These are phyloP conservation scores for Naganishia randhawae DNA, from an alignment of 768 basidiomycete genomes.

Conservation along the genomic window DNA sequence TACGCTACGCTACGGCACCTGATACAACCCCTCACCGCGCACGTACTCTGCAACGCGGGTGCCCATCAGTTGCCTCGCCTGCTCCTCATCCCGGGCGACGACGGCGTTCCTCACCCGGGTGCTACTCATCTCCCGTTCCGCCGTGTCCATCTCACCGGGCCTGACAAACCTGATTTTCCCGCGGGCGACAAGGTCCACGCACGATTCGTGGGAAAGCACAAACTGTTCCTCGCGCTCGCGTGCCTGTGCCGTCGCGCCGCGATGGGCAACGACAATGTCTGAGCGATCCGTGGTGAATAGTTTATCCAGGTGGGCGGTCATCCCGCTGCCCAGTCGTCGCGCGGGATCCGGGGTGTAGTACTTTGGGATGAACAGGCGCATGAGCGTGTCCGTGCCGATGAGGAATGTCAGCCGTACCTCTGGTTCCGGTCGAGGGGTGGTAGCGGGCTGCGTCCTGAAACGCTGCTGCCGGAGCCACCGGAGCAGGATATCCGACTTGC, in stretches of 20 bases:
- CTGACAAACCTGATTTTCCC: constrained; percentile 62
- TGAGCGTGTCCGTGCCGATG: constrained; percentile 79
- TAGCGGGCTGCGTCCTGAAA: not conserved
- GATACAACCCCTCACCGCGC: constrained; percentile 55
- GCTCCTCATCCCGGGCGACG: constrained; percentile 33
- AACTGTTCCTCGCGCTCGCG: constrained; percentile 43
- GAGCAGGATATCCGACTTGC: constrained; percentile 66
- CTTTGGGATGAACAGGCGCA: constrained; percentile 68
- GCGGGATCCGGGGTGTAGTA: constrained; percentile 68
- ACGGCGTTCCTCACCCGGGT: constrained; percentile 62
- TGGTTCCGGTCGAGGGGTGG: not conserved
- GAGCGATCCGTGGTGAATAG: constrained; percentile 54
- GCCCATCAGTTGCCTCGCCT: constrained; percentile 54
- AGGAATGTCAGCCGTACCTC: constrained; percentile 63
- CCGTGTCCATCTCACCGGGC: constrained; percentile 55
- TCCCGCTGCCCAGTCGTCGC: constrained; percentile 47
- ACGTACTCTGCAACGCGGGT: constrained; percentile 58
- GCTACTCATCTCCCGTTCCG: constrained; percentile 64
- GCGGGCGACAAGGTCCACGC: constrained; percentile 57
- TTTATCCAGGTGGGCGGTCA: constrained; percentile 13
- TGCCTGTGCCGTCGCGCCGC: constrained; percentile 47
- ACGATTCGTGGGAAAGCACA: constrained; percentile 43
- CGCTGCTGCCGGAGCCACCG: constrained; percentile 26
- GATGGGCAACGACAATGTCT: constrained; percentile 64
- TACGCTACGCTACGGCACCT: not conserved